A percentile compares a stretch with the other conserved stretches of the same genome.
These are phyloP conservation scores for Thelephora aurantiotincta DNA, from an alignment of 768 basidiomycete genomes.

Conservation along the genomic window DNA sequence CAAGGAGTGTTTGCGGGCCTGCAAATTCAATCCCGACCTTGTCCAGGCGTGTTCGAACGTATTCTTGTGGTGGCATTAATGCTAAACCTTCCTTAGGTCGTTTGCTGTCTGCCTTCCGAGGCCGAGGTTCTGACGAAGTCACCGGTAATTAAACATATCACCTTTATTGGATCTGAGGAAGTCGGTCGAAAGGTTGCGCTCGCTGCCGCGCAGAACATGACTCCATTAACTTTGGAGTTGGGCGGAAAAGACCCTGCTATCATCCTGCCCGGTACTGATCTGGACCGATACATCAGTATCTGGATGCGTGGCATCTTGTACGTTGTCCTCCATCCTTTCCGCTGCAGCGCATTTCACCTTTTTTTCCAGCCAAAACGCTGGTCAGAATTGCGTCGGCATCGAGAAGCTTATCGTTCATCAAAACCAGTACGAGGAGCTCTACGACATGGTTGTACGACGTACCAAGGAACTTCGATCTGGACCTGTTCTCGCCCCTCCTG, in stretches of 20 bases:
- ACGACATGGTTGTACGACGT: slow-evolving; percentile 47
- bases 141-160: slow-evolving; percentile 80
- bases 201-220: slow-evolving; percentile 77
- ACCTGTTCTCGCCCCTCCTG: slow-evolving; percentile 50
- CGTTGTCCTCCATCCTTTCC: slow-evolving; percentile 17
- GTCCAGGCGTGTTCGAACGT: slow-evolving; percentile 47
- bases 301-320: slow-evolving; percentile 92
- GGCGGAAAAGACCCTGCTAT: slow-evolving; percentile 93
- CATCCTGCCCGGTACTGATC: slow-evolving; percentile 74
- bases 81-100: slow-evolving; percentile 29
- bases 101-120: slow-evolving; percentile 80
- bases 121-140: slow-evolving; percentile 73
- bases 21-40: slow-evolving; percentile 73
- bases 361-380: slow-evolving; percentile 63
- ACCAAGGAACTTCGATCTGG: slow-evolving; percentile 62
- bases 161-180: slow-evolving; percentile 77
- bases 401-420: slow-evolving; percentile 84
- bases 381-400: slow-evolving; percentile 96
- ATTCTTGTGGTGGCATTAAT: neutral
- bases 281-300: slow-evolving; percentile 63
- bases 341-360: neutral
- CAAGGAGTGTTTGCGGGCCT: slow-evolving; percentile 57
- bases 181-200: slow-evolving; percentile 46
- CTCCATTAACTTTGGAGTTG: slow-evolving; percentile 86
- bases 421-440: slow-evolving; percentile 63